A percentile compares a stretch with the other conserved stretches of the same genome.
These are phyloP conservation scores for Flaveria brownii DNA, from an alignment of 129 eudicot genomes.

Conservation along the genomic window DNA sequence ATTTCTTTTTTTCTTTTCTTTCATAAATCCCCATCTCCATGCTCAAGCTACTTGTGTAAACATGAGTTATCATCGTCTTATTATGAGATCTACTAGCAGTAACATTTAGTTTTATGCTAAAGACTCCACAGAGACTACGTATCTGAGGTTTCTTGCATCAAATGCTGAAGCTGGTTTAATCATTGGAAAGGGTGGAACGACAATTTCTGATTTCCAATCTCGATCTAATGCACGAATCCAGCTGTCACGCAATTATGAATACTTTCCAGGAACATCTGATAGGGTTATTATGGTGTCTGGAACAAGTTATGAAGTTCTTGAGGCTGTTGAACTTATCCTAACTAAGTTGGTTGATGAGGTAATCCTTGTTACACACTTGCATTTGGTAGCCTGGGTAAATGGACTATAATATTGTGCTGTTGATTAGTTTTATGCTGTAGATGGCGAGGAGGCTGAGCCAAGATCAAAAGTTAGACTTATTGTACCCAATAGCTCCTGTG, in stretches of 20 bases:
- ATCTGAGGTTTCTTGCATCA: conserved; percentile 85
- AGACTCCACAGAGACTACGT: conserved; percentile 66
- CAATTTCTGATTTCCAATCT: conserved; percentile 85
- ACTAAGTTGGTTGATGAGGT: conserved; percentile 84
- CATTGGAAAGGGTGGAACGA: conserved; percentile 91
- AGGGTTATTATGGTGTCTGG: conserved; percentile 94
- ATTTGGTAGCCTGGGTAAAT: background rate
- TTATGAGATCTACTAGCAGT: background rate
- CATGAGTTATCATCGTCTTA: background rate
- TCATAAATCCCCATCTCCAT: conserved; percentile 8
- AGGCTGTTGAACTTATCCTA: conserved; percentile 84
- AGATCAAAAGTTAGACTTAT: conserved; percentile 75
- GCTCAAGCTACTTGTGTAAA: conserved; percentile 14
- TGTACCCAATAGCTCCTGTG: conserved; percentile 93
- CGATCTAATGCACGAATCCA: conserved; percentile 92
- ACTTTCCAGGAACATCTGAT: conserved; percentile 93
- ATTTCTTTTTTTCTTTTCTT: conserved; percentile 12
- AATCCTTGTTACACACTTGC: background rate
- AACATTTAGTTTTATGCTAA: conserved; percentile 16
- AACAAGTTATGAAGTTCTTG: conserved; percentile 62
- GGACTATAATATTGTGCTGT: conserved; percentile 8
- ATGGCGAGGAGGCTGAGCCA: conserved; percentile 71
- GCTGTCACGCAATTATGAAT: conserved; percentile 91
- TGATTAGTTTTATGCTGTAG: conserved; percentile 70
- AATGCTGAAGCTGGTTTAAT: conserved; percentile 98